These are phyloP conservation scores for Jamesozyma gamospora DNA, from an alignment of 805 yeast species.

Conservation along the genomic window DNA sequence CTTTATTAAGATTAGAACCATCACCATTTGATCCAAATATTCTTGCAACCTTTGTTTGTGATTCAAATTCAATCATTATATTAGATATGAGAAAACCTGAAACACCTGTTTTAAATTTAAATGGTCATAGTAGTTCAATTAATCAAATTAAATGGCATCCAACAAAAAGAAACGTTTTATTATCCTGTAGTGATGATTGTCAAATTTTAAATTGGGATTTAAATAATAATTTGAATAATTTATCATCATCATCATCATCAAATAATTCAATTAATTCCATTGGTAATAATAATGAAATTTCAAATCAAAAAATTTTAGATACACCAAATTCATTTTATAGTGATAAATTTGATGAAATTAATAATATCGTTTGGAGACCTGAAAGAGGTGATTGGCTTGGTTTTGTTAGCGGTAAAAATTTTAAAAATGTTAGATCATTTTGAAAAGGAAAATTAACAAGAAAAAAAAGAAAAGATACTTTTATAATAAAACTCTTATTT, in stretches of 20 bases:
- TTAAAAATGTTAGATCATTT: constrained; percentile 27
- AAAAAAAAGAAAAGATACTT: no score
- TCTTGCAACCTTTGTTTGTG: constrained; percentile 71
- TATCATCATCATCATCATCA: not conserved
- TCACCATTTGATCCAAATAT: constrained; percentile 74
- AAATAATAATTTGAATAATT: constrained; percentile 18
- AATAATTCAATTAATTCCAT: no score
- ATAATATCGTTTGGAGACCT: constrained; percentile 64
- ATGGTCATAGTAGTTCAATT: constrained; percentile 57
- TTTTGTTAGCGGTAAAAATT: constrained; percentile 31
- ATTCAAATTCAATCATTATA: constrained; percentile 53
- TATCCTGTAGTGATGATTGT: constrained; percentile 64
- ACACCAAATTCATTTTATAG: constrained; percentile 38
- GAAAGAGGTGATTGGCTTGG: constrained; percentile 71
- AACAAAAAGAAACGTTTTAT: constrained; percentile 40
- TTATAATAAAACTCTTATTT: no score
- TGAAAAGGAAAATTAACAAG: no score
- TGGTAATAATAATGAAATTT: not conserved
- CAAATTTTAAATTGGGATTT: constrained; percentile 66
- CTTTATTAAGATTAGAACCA: constrained; percentile 67
- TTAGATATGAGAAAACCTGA: constrained; percentile 88
- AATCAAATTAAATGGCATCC: constrained; percentile 86
- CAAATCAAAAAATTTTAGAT: constrained; percentile 4
- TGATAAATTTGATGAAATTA: constrained; percentile 60
- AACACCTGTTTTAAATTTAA: constrained; percentile 57